Evolutionary conservation across 495 filamentous ascomycete genomes (phyloP).

Genomic region (Podospora pseudocomata): DNA sequence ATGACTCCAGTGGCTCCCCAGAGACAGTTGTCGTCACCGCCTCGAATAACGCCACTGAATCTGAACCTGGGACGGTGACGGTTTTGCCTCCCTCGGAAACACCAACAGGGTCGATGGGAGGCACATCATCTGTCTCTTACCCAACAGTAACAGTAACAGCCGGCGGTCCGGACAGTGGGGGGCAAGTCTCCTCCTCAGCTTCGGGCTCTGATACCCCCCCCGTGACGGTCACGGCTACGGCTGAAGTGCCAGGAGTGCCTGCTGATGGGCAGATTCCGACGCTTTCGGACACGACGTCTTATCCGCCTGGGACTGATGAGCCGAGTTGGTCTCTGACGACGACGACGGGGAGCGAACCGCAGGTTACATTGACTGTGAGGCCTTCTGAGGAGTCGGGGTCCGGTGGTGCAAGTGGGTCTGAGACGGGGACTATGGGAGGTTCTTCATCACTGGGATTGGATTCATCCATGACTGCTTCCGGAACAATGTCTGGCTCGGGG

Average conservation of each 20-base stretch:
- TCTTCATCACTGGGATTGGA: too few relatives aligned
- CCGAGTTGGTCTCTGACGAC: background rate
- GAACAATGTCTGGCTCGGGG: background rate
- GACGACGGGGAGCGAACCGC: background rate
- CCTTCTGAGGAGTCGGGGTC: background rate
- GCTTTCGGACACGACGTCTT: background rate
- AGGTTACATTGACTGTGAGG: background rate
- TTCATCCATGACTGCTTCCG: background rate
- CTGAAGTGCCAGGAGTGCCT: background rate
- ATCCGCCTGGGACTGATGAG: background rate
- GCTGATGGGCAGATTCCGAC: background rate
- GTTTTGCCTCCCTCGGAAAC: background rate
- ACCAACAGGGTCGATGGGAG: background rate
- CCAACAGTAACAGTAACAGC: background rate
- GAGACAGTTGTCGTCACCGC: slow-evolving; percentile 15
- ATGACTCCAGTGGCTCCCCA: background rate
- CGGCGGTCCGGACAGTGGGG: background rate
- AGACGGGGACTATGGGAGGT: too few relatives aligned
- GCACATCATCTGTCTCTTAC: too few relatives aligned
- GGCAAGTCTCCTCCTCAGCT: background rate
- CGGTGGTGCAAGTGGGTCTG: background rate
- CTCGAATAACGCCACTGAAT: slow-evolving; percentile 2
- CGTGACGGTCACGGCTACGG: background rate
- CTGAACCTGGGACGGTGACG: slow-evolving; percentile 1
- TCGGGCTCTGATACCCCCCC: background rate